A percentile compares a stretch with the other conserved stretches of the same genome.
These are phyloP conservation scores for Suillus weaverae DNA, from an alignment of 768 basidiomycete species.

Conservation along the genomic window DNA sequence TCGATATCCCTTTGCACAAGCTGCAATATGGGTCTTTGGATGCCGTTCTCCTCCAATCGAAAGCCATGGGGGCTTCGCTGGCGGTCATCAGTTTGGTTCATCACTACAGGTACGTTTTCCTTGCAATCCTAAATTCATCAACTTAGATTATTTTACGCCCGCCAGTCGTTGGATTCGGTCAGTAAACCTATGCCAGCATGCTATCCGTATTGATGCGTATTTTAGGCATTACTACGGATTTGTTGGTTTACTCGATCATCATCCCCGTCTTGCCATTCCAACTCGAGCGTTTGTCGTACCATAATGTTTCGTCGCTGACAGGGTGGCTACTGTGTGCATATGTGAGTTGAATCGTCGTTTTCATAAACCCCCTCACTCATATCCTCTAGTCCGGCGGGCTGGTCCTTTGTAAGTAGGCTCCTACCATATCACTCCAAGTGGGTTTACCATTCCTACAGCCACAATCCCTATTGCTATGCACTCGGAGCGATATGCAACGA, in stretches of 20 bases:
- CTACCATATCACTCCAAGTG: background rate
- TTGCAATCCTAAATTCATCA: background rate
- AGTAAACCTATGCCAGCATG: constrained; percentile 13
- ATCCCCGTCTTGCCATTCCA: constrained; percentile 67
- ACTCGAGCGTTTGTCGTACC: constrained; percentile 48
- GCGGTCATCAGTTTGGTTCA: constrained; percentile 59
- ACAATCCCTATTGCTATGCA: constrained; percentile 59
- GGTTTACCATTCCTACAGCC: constrained; percentile 31
- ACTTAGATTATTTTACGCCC: constrained; percentile 4
- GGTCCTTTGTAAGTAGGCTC: constrained; percentile 44
- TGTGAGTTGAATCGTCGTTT: constrained; percentile 34
- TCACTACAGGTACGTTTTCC: constrained; percentile 42
- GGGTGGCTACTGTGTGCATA: constrained; percentile 65
- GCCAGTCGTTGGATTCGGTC: constrained; percentile 51
- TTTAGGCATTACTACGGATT: constrained; percentile 45
- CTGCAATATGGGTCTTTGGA: background rate
- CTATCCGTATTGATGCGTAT: background rate
- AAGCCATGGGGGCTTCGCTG: constrained; percentile 50
- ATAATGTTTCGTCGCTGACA: constrained; percentile 46
- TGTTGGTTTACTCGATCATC: constrained; percentile 61
- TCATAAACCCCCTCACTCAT: constrained; percentile 6
- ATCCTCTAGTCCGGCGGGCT: constrained; percentile 52
- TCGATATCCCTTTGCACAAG: background rate
- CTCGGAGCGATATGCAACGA: constrained; percentile 49
- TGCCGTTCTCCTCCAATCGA: background rate